Evolutionary conservation across 2,329 filamentous ascomycete species (phyloP).

Genomic region (Fusarium burgessii): DNA sequence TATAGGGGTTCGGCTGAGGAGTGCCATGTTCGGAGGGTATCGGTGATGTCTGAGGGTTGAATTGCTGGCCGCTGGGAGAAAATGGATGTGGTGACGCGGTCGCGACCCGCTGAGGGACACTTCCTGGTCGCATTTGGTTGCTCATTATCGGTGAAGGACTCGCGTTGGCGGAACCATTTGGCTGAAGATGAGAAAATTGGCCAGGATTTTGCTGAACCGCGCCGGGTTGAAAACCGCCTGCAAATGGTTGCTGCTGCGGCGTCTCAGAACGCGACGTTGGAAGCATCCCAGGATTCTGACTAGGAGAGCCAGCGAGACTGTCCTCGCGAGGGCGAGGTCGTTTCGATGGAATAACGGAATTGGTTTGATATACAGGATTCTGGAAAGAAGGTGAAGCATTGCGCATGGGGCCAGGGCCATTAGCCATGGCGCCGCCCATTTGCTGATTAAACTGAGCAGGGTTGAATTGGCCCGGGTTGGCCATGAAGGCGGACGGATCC

Average conservation of each 20-base stretch:
- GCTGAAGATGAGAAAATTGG: slow-evolving; percentile 85
- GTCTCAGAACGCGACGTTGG: slow-evolving; percentile 92
- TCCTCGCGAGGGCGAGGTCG: slow-evolving; percentile 85
- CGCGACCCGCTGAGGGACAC: slow-evolving; percentile 82
- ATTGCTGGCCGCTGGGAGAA: slow-evolving; percentile 80
- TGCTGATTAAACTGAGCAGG: slow-evolving; percentile 68
- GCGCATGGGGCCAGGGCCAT: slow-evolving; percentile 83
- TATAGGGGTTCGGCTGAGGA: slow-evolving; percentile 78
- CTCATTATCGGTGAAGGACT: slow-evolving; percentile 94
- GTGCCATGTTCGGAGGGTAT: slow-evolving; percentile 82
- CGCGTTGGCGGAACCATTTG: slow-evolving; percentile 82
- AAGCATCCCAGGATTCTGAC: slow-evolving; percentile 78
- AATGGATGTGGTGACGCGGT: slow-evolving; percentile 95
- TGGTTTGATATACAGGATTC: slow-evolving; percentile 84
- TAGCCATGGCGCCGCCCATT: slow-evolving; percentile 74
- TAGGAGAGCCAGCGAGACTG: slow-evolving; percentile 84
- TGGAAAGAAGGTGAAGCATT: slow-evolving; percentile 83
- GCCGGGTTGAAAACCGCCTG: slow-evolving; percentile 76
- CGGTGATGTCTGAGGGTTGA: slow-evolving; percentile 78
- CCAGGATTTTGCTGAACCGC: slow-evolving; percentile 71
- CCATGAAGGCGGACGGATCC: slow-evolving; percentile 74
- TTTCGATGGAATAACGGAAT: slow-evolving; percentile 90
- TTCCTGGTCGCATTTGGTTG: slow-evolving; percentile 78
- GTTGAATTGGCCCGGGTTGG: slow-evolving; percentile 70
- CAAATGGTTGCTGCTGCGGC: slow-evolving; percentile 81